A percentile compares a stretch with the other conserved stretches of the same genome.
These are phyloP conservation scores for Danielia reshetovae DNA, from an alignment of 805 yeast genomes.

Conservation along the genomic window DNA sequence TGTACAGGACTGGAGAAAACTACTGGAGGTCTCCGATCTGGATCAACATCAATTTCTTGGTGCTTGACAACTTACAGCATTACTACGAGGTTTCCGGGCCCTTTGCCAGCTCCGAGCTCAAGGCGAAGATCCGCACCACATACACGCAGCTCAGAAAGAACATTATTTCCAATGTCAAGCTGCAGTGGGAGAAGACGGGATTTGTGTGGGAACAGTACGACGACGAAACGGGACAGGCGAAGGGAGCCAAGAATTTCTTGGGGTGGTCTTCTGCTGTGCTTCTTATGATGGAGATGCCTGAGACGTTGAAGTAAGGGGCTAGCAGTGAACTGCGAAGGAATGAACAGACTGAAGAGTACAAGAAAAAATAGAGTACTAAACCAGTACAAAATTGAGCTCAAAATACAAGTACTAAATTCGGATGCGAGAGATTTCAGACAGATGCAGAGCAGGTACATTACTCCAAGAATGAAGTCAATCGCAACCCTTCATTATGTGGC, in stretches of 20 bases:
- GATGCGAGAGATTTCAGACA: too few relatives aligned
- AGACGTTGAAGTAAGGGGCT: conserved; percentile 20
- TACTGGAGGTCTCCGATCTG: conserved; percentile 97
- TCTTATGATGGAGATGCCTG: conserved; percentile 81
- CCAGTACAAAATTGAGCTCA: too few relatives aligned
- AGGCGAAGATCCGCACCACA: conserved; percentile 30
- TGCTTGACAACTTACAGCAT: conserved; percentile 62
- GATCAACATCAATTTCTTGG: conserved; percentile 85
- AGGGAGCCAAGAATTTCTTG: conserved; percentile 82
- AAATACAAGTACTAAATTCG: too few relatives aligned
- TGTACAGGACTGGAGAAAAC: conserved; percentile 76
- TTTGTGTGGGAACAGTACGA: conserved; percentile 90
- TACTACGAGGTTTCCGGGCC: conserved; percentile 41
- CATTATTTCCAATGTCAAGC: conserved; percentile 61
- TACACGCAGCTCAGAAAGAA: conserved; percentile 62
- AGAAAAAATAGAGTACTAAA: too few relatives aligned
- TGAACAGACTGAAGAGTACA: too few relatives aligned
- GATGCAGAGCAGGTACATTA: too few relatives aligned
- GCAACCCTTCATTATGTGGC: too few relatives aligned
- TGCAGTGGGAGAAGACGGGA: conserved; percentile 73
- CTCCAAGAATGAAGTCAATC: too few relatives aligned
- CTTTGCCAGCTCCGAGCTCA: conserved; percentile 30
- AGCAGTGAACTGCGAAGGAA: too few relatives aligned
- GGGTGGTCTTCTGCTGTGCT: conserved; percentile 92
- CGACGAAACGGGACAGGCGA: conserved; percentile 67